These are phyloP conservation scores for Leccinellum albellum DNA, from an alignment of 768 basidiomycete species.

Conservation along the genomic window DNA sequence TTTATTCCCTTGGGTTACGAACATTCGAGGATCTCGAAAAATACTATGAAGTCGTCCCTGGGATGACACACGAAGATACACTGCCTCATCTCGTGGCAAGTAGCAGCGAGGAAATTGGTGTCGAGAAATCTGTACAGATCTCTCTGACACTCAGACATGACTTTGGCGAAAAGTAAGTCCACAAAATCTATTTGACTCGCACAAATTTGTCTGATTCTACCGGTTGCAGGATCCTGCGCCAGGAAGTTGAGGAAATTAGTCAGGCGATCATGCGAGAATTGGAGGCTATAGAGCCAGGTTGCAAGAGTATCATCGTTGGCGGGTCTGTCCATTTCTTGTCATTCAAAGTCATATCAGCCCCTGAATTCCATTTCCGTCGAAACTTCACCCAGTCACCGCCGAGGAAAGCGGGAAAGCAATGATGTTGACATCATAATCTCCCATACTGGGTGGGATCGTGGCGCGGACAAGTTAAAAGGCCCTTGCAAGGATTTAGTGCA, in stretches of 20 bases:
- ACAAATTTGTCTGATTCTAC: neutral
- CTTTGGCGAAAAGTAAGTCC: conserved; percentile 43
- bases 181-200: neutral
- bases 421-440: conserved; percentile 91
- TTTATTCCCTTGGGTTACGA: conserved; percentile 64
- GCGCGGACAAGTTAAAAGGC: conserved; percentile 50
- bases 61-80: conserved; percentile 32
- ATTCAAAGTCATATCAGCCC: neutral
- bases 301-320: conserved; percentile 72
- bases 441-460: conserved; percentile 49
- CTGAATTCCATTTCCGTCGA: neutral
- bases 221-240: conserved; percentile 58
- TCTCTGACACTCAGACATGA: conserved; percentile 59
- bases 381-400: conserved; percentile 57
- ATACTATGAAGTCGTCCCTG: conserved; percentile 46
- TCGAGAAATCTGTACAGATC: conserved; percentile 48
- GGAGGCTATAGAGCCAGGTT: conserved; percentile 58
- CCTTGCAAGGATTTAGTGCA: conserved; percentile 59
- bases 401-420: conserved; percentile 77
- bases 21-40: conserved; percentile 65
- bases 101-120: conserved; percentile 17
- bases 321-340: conserved; percentile 48
- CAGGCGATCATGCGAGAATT: conserved; percentile 64
- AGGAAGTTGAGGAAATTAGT: conserved; percentile 79
- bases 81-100: conserved; percentile 22